These are phyloP conservation scores for Eucalyptus polybractea DNA, from an alignment of 345 rosid species.

Conservation along the genomic window DNA sequence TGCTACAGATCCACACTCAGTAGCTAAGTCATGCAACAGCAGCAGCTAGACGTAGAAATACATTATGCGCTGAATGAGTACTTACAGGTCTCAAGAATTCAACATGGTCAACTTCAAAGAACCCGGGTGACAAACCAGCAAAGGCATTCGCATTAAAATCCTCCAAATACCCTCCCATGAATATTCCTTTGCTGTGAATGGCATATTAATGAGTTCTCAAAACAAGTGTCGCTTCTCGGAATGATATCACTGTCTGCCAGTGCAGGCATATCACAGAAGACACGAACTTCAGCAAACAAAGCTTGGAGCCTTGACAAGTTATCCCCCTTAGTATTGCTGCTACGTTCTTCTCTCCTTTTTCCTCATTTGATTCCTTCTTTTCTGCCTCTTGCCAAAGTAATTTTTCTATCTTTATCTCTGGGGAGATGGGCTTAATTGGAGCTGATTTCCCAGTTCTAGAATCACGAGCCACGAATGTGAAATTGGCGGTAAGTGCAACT, in stretches of 20 bases:
- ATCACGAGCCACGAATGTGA: neutral
- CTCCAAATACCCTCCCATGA: too few relatives aligned
- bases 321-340: fast-evolving
- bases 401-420: constrained; percentile 44
- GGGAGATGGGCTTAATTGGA: constrained; percentile 50
- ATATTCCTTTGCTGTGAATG: too few relatives aligned
- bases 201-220: too few relatives aligned
- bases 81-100: constrained; percentile 81
- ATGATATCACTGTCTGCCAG: too few relatives aligned
- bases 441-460: constrained; percentile 20
- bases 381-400: too few relatives aligned
- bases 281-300: fast-evolving
- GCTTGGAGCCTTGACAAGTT: too few relatives aligned
- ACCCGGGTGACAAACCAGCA: fast-evolving
- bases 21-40: neutral
- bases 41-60: neutral
- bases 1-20: neutral
- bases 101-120: constrained; percentile 55
- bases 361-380: too few relatives aligned
- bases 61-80: neutral
- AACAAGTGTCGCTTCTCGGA: fast-evolving
- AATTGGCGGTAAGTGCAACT: constrained; percentile 60
- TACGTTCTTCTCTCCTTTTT: too few relatives aligned
- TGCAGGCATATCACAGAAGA: too few relatives aligned
- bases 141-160: too few relatives aligned